Evolutionary conservation across 768 basidiomycete species (phyloP), one percentile per base, ranked within the genome.

Genomic region (Stropharia rugosoannulata): DNA sequence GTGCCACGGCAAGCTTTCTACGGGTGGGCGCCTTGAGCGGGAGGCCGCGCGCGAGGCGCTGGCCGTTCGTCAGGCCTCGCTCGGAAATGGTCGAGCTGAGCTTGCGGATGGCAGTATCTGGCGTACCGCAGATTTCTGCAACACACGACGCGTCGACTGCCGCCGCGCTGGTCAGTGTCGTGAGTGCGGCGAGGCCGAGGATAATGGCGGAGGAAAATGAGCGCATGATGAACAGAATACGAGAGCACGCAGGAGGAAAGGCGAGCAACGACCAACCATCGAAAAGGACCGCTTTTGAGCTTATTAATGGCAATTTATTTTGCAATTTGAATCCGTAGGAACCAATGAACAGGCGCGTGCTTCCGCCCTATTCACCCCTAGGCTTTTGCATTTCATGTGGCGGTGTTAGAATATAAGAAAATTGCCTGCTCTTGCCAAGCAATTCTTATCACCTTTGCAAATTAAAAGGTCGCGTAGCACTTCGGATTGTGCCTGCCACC

Each of bases 41-140:
- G 16, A 61, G 32, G 4, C 57, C 57, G 4, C 43, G 40, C 5
- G 57, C 38, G 38, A 61, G 60, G 6, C 60, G 53, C 42, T 61
- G 49, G 1, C 50, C 60, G 35, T 61, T 61, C 10, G 60, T 58
- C 15, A 40, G 43, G 1, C 11, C 18, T 1, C 43, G 43, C 18
- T 44, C 18, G 18, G 12, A 5, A 2, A 44, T 12, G 15, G 18
- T 25, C 18, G 18, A n/a, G 43, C 18, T 44, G 43, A 25, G 18
- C 13, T 5, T 44, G 16, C 40, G 22, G 43, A 10, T 25, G 4
- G 13, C 43, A 25, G 27, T 19, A 5, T 25, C 18, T 11, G n/a
- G 12, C 18, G 18, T n/a, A 9, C 43, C 43, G 22, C 43, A 44
- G 10, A 44, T 44, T 19, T 44, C 43, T 8, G 43, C 43, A 5